Evolutionary conservation across 306 rosid species (phyloP).

Genomic region (Vigna hirtella): DNA sequence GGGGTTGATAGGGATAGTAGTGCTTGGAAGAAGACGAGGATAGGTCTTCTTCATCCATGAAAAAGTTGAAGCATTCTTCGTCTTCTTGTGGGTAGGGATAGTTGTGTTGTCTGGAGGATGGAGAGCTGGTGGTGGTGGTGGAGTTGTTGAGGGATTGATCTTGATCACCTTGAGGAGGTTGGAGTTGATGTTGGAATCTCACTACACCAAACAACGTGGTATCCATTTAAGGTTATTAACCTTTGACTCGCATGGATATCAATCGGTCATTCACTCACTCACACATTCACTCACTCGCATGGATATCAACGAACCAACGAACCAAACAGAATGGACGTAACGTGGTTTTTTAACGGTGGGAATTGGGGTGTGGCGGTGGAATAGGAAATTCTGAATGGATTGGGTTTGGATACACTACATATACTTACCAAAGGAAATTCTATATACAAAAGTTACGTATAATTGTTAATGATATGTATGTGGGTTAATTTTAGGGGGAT

Average conservation of each 20-base stretch:
- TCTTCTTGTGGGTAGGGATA: constrained; percentile 46
- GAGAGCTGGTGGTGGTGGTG: constrained; percentile 72
- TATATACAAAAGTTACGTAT: constrained; percentile 6
- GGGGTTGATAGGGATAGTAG: constrained; percentile 58
- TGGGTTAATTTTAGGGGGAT: constrained; percentile 24
- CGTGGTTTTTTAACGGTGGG: not conserved
- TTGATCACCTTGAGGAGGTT: constrained; percentile 38
- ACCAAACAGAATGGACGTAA: constrained; percentile 25
- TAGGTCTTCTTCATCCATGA: constrained; percentile 97
- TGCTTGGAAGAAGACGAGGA: constrained; percentile 87
- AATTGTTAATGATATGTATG: not conserved
- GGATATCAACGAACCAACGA: no score
- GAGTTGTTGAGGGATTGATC: constrained; percentile 62
- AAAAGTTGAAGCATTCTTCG: constrained; percentile 97
- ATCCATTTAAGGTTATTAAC: constrained; percentile 68
- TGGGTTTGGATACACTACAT: no score
- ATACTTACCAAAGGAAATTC: not conserved
- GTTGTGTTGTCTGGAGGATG: constrained; percentile 64
- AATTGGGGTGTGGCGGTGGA: not conserved
- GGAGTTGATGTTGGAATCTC: constrained; percentile 50
- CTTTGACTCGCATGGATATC: not conserved
- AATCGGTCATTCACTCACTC: no score
- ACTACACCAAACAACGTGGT: constrained; percentile 83
- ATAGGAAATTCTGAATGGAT: not conserved
- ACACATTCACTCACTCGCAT: no score